phyloP scores from a whole-genome alignment of 306 rosid genomes.

The Echinosophora koreensis region DNA sequence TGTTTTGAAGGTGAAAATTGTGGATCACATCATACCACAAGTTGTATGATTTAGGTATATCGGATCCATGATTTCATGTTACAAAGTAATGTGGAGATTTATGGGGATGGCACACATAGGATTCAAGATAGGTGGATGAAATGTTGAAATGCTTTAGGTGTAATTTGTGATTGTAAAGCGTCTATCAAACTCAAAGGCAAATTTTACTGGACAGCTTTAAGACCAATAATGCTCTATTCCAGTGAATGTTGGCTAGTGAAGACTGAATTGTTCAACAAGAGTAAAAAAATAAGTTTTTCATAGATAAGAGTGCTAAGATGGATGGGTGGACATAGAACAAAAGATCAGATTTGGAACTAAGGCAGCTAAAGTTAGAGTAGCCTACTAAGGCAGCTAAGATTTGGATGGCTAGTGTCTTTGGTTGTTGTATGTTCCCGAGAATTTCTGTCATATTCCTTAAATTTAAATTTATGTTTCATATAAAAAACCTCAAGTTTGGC shows the following conservation, averaged over 20 bases:
- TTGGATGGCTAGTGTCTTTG: too few relatives aligned
- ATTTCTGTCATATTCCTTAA: conserved; percentile 6
- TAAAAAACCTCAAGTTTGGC: conserved; percentile 10
- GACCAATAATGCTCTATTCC: background rate
- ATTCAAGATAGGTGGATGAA: background rate
- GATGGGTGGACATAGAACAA: background rate
- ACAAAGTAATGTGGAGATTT: background rate
- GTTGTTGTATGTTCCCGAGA: conserved; percentile 10
- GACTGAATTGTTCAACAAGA: background rate
- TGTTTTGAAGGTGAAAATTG: background rate
- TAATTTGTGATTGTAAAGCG: background rate
- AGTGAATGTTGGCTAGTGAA: background rate
- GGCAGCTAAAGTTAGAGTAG: background rate
- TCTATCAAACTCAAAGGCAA: background rate
- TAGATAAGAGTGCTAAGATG: background rate
- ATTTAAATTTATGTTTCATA: background rate
- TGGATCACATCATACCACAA: background rate
- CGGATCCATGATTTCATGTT: background rate
- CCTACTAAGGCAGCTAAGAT: too few relatives aligned
- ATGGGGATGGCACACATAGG: too few relatives aligned
- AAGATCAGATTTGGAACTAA: background rate
- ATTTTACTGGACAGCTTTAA: background rate
- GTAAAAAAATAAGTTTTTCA: background rate
- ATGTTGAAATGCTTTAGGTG: background rate
- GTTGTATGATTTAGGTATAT: background rate